A percentile compares a stretch with the other conserved stretches of the same genome.
phyloP scores from a whole-genome alignment of 139 green algal species.

The Penium margaritaceum region DNA sequence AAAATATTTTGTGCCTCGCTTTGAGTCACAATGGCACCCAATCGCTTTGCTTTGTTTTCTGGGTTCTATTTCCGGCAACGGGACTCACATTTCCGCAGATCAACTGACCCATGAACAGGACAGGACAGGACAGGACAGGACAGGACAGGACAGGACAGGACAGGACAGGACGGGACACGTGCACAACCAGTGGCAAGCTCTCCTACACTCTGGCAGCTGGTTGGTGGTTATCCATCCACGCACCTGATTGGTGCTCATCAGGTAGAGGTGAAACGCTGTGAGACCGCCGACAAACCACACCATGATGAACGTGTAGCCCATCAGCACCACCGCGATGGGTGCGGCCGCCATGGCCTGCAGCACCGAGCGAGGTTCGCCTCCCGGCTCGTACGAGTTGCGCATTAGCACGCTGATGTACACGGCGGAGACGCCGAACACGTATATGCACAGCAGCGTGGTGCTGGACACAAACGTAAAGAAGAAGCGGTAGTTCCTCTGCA shows the following conservation, averaged over 20 bases:
- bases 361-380: background rate
- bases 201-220: too few relatives aligned
- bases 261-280: conserved; percentile 80
- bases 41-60: too few relatives aligned
- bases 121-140: background rate
- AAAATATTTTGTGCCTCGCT: background rate
- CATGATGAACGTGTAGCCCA: conserved; percentile 42
- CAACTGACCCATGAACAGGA: background rate
- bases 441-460: conserved; percentile 73
- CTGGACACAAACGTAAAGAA: conserved; percentile 90
- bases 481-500: conserved; percentile 86
- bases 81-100: background rate
- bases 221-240: too few relatives aligned
- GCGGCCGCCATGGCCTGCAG: conserved; percentile 46
- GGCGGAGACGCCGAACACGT: conserved; percentile 66
- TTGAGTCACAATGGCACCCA: too few relatives aligned
- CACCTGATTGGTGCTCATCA: conserved; percentile 62
- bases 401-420: background rate
- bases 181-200: too few relatives aligned
- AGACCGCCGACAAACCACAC: conserved; percentile 89
- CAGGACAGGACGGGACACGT: background rate
- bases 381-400: background rate
- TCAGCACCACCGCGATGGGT: conserved; percentile 56
- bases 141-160: background rate
- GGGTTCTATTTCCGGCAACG: background rate